phyloP scores from a whole-genome alignment of 1,284 basidiomycete genomes.

The Boletus hoseneyae region DNA sequence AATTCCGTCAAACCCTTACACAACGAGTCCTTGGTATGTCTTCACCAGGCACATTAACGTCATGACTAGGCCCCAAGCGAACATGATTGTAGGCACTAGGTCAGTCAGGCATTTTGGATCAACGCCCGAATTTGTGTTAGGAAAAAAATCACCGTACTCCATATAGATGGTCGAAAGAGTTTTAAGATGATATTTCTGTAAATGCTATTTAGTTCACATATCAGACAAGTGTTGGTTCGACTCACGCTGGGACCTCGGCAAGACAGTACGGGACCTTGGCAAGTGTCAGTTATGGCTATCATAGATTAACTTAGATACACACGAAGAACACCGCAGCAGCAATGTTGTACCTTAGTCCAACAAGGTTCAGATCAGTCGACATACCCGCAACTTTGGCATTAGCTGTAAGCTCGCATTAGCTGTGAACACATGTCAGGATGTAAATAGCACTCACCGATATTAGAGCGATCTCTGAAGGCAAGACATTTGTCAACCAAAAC shows the following conservation, averaged over 20 bases:
- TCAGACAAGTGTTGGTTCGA: background rate
- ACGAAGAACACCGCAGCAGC: conserved; percentile 39
- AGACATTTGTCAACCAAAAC: background rate
- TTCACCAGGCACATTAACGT: conserved; percentile 32
- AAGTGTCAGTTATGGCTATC: background rate
- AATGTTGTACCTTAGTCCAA: conserved; percentile 27
- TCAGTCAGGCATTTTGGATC: background rate
- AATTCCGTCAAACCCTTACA: conserved; percentile 9
- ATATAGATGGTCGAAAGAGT: conserved; percentile 35
- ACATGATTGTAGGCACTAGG: conserved; percentile 42
- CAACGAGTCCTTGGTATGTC: conserved; percentile 22
- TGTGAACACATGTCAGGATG: too few species aligned
- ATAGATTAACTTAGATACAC: conserved; percentile 9
- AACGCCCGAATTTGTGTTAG: too few species aligned
- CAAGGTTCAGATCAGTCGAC: conserved; percentile 35
- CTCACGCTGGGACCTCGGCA: conserved; percentile 43
- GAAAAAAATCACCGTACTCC: conserved; percentile 33
- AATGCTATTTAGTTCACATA: background rate
- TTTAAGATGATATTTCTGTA: conserved; percentile 32
- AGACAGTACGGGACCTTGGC: conserved; percentile 40
- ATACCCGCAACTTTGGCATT: conserved; percentile 34
- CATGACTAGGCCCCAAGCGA: conserved; percentile 43
- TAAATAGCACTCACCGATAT: conserved; percentile 20
- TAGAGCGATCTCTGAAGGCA: conserved; percentile 27
- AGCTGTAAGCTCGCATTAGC: conserved; percentile 10